Conservation (phyloP, 805 yeast genomes). For the Barnettozyma sucrosica region DNA sequence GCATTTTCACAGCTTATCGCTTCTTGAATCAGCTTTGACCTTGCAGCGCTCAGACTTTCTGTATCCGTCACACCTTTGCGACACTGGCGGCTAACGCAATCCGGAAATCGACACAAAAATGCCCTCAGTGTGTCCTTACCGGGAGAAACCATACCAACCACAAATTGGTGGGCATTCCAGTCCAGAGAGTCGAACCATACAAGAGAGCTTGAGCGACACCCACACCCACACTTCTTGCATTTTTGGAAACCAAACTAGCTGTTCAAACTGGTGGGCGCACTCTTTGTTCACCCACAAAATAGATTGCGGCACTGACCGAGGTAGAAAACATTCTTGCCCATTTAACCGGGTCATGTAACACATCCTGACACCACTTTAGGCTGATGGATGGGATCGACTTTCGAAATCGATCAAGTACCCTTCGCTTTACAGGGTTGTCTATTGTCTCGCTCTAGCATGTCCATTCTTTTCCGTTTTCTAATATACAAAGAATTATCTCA, state of each 20-base stretch:
- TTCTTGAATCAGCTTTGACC: neutral
- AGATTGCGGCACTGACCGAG: neutral
- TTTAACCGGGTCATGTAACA: neutral
- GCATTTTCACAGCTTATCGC: neutral
- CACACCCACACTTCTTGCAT: no score
- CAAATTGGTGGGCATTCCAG: neutral
- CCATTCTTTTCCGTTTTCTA: neutral
- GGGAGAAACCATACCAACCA: neutral
- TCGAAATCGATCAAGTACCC: no score
- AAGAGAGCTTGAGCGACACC: no score
- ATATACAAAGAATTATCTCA: neutral
- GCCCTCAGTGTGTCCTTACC: constrained; percentile 1
- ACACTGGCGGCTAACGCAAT: neutral
- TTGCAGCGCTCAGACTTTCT: neutral
- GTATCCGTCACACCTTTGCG: neutral
- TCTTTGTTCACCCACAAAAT: neutral
- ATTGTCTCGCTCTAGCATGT: no score
- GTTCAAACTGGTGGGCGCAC: no score
- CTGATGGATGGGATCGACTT: no score
- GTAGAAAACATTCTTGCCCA: neutral
- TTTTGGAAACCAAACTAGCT: no score
- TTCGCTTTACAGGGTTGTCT: no score
- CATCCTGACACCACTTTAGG: neutral
- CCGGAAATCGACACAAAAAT: neutral
- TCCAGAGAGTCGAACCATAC: no score